Evolutionary conservation across 2,329 filamentous ascomycete genomes (phyloP).

Genomic region (Waltergamsia citrina): DNA sequence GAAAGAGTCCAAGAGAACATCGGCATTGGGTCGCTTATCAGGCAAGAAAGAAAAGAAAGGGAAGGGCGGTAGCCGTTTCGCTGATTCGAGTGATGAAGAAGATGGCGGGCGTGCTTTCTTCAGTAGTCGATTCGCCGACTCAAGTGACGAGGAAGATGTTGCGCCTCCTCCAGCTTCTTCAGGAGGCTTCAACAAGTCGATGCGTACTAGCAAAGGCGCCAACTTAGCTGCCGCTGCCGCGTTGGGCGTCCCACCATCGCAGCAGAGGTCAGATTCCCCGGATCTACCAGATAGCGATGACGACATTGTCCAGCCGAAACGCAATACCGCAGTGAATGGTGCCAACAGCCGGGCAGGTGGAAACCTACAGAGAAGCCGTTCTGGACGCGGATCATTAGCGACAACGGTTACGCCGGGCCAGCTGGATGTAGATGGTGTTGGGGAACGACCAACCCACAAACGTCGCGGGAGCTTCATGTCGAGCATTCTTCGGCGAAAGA

Average conservation of each 20-base stretch:
- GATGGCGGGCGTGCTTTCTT: conserved; percentile 26
- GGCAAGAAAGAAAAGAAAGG: conserved; percentile 28
- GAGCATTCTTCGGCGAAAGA: conserved; percentile 53
- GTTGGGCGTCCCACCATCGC: conserved; percentile 26
- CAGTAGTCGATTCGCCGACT: conserved; percentile 58
- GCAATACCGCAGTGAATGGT: conserved; percentile 4
- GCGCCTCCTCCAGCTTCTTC: conserved; percentile 10
- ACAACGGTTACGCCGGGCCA: conserved; percentile 11
- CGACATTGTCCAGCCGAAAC: conserved; percentile 19
- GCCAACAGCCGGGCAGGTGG: conserved; percentile 2
- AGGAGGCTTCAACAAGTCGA: conserved; percentile 23
- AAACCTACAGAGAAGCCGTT: conserved; percentile 28
- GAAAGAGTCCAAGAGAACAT: conserved; percentile 26
- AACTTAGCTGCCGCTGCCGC: conserved; percentile 22
- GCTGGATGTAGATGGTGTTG: conserved; percentile 8
- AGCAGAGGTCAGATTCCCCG: conserved; percentile 42
- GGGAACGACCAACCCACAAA: conserved; percentile 17
- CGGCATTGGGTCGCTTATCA: conserved; percentile 30
- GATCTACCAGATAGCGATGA: conserved; percentile 53
- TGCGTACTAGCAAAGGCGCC: conserved; percentile 16
- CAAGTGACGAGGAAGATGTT: conserved; percentile 49
- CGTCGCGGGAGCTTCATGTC: conserved; percentile 44
- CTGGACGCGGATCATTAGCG: conserved; percentile 26
- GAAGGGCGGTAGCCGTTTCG: conserved; percentile 40
- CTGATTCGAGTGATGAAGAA: conserved; percentile 55